phyloP scores from a whole-genome alignment of 805 yeast species.

The Starmerella gropengiesseri region DNA sequence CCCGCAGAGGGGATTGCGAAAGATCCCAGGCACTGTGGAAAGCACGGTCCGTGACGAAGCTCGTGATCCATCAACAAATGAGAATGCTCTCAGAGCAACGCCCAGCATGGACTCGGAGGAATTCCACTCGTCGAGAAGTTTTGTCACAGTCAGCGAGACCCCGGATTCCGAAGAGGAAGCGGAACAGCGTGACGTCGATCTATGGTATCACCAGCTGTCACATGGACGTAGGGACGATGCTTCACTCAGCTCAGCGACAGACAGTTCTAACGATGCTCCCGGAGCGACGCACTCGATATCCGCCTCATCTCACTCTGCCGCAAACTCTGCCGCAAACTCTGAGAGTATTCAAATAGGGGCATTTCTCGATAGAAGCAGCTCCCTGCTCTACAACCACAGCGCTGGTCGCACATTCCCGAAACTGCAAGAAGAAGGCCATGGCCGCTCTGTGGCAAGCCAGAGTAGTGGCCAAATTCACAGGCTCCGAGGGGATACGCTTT shows the following conservation, averaged over 20 bases:
- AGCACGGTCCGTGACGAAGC: not conserved
- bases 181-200: constrained; percentile 30
- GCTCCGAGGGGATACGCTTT: constrained; percentile 11
- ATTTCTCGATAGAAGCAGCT: constrained; percentile 20
- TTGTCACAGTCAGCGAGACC: not conserved
- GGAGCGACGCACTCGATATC: not conserved
- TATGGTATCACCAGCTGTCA: constrained; percentile 26
- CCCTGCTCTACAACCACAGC: constrained; percentile 21
- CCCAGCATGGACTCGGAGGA: constrained; percentile 14
- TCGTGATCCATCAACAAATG: not conserved
- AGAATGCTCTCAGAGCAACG: not conserved
- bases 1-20: too few species aligned
- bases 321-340: constrained; percentile 4
- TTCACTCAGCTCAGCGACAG: constrained; percentile 19
- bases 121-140: constrained; percentile 1
- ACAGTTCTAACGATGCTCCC: constrained; percentile 6
- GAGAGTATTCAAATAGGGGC: constrained; percentile 23
- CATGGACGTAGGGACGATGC: constrained; percentile 22
- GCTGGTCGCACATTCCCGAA: constrained; percentile 17
- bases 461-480: constrained; percentile 5
- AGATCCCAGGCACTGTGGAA: not conserved
- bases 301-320: not conserved
- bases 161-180: constrained; percentile 23
- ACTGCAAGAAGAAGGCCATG: not conserved
- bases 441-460: not conserved